Evolutionary conservation across 2,329 filamentous ascomycete genomes (phyloP), one percentile per base, ranked within the genome.

Genomic region (Neopestalotiopsis clavispora): DNA sequence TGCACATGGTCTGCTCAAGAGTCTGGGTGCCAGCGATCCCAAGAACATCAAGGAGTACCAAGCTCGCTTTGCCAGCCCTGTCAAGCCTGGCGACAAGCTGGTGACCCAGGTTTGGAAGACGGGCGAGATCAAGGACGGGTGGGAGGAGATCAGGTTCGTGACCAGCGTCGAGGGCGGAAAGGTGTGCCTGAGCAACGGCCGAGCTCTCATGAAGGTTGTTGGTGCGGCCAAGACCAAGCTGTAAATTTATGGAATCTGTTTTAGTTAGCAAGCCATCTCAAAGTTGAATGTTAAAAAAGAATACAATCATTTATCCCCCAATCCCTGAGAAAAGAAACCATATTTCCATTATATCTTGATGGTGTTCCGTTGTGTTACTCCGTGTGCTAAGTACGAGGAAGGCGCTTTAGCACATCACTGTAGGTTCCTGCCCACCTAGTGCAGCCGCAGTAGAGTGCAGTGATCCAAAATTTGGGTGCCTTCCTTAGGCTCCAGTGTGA

Each of bases 21-120:
- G 87, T 52, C 84, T 97, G 23, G 94, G 94, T 60, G 91, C 87
- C 61, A 92, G 91, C 79, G 89, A 97, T 77, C 92, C 94, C 1
- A 87, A 87, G 72, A 97, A 95, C 76, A 85, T 98, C 74, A 93
- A 90, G 82, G 93, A 96, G 81, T 97, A 95, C 84, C 93, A 95
- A 83, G 94, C 94, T 20, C 86, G 94, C 58, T 97, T 97, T 78
- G 94, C 94, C 13, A 92, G 90, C 71, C 94, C 94, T 1, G 94
- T 97, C 9, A 90, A 89, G 78, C 94, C 94, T 0, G 94, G 92
- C 28, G 93, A 96, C 78, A 94, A 92, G 83, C 86, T 97, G 38
- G 87, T 93, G 45, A 94, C 91, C 5, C 90, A 93, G 77, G 93
- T 93, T 65, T 98, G 95, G 95, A 86, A 87, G 78, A 93, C 89